Evolutionary conservation across 2,329 filamentous ascomycete genomes (phyloP).

Genomic region (Huntiella abstrusa): DNA sequence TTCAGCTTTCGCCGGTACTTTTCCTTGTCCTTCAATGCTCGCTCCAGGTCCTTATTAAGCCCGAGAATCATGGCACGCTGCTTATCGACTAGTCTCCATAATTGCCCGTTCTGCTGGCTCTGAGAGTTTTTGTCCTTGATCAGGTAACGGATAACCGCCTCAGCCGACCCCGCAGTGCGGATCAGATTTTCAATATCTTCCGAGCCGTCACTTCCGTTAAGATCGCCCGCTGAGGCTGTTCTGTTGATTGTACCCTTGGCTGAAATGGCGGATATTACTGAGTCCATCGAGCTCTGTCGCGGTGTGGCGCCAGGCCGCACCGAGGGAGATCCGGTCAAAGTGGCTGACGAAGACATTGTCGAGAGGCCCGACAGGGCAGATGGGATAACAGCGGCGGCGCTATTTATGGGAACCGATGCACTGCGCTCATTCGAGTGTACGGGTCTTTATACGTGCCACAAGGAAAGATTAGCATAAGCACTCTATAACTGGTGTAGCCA

Average conservation of each 20-base stretch:
- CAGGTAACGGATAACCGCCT: constrained; percentile 73
- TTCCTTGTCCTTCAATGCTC: constrained; percentile 83
- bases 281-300: constrained; percentile 80
- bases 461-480: neutral
- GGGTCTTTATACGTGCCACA: neutral
- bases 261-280: constrained; percentile 66
- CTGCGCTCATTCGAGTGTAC: constrained; percentile 8
- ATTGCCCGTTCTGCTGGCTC: constrained; percentile 71
- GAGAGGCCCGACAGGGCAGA: neutral
- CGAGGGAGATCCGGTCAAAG: constrained; percentile 3
- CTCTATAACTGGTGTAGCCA: neutral
- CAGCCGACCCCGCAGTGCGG: constrained; percentile 67
- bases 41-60: constrained; percentile 84
- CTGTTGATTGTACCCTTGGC: constrained; percentile 22
- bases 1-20: constrained; percentile 82
- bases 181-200: constrained; percentile 66
- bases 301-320: constrained; percentile 21
- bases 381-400: too few species aligned
- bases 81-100: constrained; percentile 94
- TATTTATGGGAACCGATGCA: constrained; percentile 5
- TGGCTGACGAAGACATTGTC: constrained; percentile 8
- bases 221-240: constrained; percentile 34
- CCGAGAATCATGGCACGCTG: constrained; percentile 85
- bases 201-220: constrained; percentile 39
- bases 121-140: constrained; percentile 83